phyloP scores from a whole-genome alignment of 306 rosid genomes.

The Ormosia emarginata region DNA sequence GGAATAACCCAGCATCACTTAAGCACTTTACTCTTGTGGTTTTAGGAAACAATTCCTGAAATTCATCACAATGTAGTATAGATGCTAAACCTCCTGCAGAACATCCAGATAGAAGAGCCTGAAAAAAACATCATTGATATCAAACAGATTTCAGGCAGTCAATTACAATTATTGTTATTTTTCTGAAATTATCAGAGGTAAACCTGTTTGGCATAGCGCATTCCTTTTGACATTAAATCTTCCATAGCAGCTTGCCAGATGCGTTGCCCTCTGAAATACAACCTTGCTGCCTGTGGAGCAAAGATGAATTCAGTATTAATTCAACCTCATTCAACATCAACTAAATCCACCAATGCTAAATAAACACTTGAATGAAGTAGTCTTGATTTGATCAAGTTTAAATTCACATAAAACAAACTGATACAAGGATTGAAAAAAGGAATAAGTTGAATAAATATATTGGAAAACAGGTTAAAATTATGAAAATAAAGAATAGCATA shows the following conservation, averaged over 20 bases:
- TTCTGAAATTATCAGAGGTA: not conserved
- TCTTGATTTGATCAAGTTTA: not conserved
- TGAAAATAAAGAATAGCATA: not conserved
- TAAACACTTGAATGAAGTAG: not conserved
- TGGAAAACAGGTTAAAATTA: not conserved
- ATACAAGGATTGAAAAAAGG: not conserved
- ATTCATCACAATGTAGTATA: conserved; percentile 79
- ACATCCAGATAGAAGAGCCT: conserved; percentile 88
- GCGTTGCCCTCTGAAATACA: conserved; percentile 78
- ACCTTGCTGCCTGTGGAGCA: conserved; percentile 51
- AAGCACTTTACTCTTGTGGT: conserved; percentile 71
- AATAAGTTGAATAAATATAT: not conserved
- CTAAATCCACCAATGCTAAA: conserved; percentile 5
- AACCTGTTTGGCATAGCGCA: conserved; percentile 81
- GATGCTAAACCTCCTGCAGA: conserved; percentile 88
- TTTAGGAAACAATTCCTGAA: conserved; percentile 52
- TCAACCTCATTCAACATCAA: not conserved
- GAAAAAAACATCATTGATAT: conserved; percentile 2
- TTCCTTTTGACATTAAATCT: conserved; percentile 74
- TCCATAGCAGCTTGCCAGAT: conserved; percentile 84
- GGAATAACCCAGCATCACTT: conserved; percentile 83
- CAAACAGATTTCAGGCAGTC: conserved; percentile 3
- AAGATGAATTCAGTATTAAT: conserved; percentile 13
- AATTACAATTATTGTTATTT: not conserved
- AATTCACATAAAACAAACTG: not conserved